phyloP scores from a whole-genome alignment of 805 yeast species.

The Maudiozyma saulgeensis region DNA sequence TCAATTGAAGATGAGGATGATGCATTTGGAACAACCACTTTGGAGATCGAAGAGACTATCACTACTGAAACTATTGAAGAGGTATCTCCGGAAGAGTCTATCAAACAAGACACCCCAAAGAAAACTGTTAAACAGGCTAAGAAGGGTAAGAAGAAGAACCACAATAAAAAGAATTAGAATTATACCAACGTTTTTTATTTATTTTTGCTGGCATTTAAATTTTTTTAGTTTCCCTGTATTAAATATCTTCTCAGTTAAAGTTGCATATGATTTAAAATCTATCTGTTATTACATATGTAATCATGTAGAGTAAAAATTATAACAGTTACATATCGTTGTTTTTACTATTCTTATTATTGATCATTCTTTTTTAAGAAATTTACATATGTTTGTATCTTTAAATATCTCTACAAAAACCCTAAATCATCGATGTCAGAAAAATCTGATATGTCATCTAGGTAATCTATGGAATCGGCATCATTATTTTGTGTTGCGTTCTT shows the following conservation, averaged over 20 bases:
- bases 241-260: no score
- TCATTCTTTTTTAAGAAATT: background rate
- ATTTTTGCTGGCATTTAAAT: background rate
- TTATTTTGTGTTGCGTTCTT: constrained; percentile 14
- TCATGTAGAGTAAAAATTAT: no score
- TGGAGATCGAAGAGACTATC: constrained; percentile 1
- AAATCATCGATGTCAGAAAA: constrained; percentile 28
- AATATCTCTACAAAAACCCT: constrained; percentile 16
- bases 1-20: constrained; percentile 4
- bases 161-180: background rate
- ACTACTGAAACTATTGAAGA: background rate
- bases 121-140: background rate
- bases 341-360: background rate
- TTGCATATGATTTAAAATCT: no score
- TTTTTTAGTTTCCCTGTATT: no score
- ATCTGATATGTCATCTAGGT: constrained; percentile 26
- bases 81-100: background rate
- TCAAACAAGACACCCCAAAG: background rate
- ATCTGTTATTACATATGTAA: no score
- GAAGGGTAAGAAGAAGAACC: background rate
- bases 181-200: background rate
- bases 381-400: background rate
- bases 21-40: background rate
- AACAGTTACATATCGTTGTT: background rate
- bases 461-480: constrained; percentile 18